A percentile compares a stretch with the other conserved stretches of the same genome.
Conservation (phyloP, 1,139 yeast species). For the Lodderomyces orthopsilosis region DNA sequence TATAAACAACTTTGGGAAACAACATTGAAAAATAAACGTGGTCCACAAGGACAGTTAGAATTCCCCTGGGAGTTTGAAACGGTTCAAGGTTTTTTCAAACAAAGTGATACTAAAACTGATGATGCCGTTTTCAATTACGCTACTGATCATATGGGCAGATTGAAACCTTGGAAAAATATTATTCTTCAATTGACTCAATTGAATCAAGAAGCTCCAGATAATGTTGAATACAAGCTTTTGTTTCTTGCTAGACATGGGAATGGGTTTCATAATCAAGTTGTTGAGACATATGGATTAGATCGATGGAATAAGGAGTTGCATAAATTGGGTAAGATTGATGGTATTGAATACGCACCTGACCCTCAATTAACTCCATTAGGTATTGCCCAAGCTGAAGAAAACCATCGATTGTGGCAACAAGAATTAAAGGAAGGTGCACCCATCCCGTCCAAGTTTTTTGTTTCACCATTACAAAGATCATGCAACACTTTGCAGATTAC, state of each 20-base stretch:
- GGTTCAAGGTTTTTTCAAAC: constrained; percentile 55
- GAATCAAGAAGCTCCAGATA: constrained; percentile 31
- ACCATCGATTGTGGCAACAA: constrained; percentile 44
- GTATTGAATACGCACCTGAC: constrained; percentile 63
- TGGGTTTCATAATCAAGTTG: constrained; percentile 68
- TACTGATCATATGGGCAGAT: constrained; percentile 47
- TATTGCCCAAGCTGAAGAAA: constrained; percentile 43
- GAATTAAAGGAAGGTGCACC: constrained; percentile 51
- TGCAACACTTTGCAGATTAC: constrained; percentile 56
- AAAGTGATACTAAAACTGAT: constrained; percentile 46
- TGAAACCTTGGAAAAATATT: constrained; percentile 47
- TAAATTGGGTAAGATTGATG: constrained; percentile 51
- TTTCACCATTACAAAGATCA: constrained; percentile 69
- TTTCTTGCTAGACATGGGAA: constrained; percentile 77
- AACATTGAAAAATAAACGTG: constrained; percentile 13
- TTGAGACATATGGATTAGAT: constrained; percentile 53
- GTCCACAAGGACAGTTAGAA: constrained; percentile 18
- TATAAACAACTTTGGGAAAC: constrained; percentile 11
- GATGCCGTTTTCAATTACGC: constrained; percentile 50
- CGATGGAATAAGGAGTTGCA: constrained; percentile 65
- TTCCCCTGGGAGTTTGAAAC: constrained; percentile 47
- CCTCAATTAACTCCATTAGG: constrained; percentile 65
- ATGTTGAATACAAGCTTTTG: constrained; percentile 53
- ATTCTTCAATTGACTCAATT: constrained; percentile 31
- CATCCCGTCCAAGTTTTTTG: constrained; percentile 53